These are phyloP conservation scores for Boletus vinaceobasis DNA, from an alignment of 768 basidiomycete genomes.

Conservation along the genomic window DNA sequence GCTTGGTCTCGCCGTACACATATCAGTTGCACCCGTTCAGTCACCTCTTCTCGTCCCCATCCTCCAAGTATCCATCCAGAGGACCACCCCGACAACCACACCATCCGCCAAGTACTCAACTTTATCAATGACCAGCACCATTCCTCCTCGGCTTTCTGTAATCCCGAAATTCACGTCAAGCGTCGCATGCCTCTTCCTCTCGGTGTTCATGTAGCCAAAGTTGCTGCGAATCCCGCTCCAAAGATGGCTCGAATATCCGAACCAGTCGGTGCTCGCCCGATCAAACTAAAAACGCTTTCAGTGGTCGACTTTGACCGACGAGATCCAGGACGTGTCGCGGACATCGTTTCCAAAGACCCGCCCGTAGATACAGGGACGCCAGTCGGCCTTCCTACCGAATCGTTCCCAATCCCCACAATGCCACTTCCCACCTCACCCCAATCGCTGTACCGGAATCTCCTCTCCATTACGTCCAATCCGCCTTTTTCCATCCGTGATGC, in stretches of 20 bases:
- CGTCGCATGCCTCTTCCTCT: not conserved
- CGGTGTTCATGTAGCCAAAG: not conserved
- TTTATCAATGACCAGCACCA: not conserved
- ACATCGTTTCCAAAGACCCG: constrained; percentile 4
- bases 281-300: constrained; percentile 24
- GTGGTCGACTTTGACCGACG: constrained; percentile 23
- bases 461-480: constrained; percentile 20
- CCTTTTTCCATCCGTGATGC: constrained; percentile 12
- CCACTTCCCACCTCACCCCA: constrained; percentile 31
- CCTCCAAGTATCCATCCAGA: no score
- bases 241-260: not conserved
- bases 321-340: constrained; percentile 23
- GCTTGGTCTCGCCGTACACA: constrained; percentile 40
- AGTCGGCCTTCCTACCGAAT: constrained; percentile 1
- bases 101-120: not conserved
- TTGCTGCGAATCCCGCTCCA: not conserved
- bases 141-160: not conserved
- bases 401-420: constrained; percentile 7
- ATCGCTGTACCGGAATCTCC: constrained; percentile 34
- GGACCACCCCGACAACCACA: not conserved
- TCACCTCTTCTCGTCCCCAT: not conserved
- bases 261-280: constrained; percentile 2
- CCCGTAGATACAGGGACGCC: constrained; percentile 1
- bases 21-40: no score
- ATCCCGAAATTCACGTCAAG: not conserved